A percentile compares a stretch with the other conserved stretches of the same genome.
phyloP scores from a whole-genome alignment of 495 filamentous ascomycete genomes.

The Sordaria brevicollis region DNA sequence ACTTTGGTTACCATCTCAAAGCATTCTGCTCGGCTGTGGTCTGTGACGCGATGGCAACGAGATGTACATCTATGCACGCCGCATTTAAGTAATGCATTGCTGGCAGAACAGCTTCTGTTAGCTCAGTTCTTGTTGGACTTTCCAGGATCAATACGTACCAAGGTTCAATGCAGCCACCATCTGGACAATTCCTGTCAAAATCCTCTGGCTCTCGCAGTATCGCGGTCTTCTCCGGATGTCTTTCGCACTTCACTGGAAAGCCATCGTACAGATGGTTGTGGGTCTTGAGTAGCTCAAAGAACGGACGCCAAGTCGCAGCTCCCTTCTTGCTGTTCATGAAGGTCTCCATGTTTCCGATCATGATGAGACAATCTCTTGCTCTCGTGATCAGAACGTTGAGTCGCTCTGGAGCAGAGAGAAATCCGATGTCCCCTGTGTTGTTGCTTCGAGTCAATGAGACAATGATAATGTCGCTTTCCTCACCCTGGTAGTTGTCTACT shows the following conservation, averaged over 20 bases:
- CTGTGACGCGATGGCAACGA: constrained; percentile 52
- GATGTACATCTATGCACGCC: constrained; percentile 49
- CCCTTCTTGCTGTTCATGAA: constrained; percentile 57
- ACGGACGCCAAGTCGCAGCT: constrained; percentile 41
- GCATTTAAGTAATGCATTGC: constrained; percentile 49
- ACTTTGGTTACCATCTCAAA: constrained; percentile 29
- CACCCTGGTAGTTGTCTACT: constrained; percentile 71
- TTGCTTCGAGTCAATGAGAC: constrained; percentile 61
- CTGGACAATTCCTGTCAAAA: constrained; percentile 51
- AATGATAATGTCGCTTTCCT: constrained; percentile 69
- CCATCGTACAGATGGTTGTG: constrained; percentile 55
- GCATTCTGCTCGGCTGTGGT: constrained; percentile 60
- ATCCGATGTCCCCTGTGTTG: constrained; percentile 53
- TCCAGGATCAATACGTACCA: constrained; percentile 40
- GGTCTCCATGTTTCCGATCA: constrained; percentile 63
- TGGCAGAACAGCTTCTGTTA: background rate
- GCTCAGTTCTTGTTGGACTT: background rate
- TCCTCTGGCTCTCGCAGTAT: constrained; percentile 38
- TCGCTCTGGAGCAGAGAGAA: constrained; percentile 59
- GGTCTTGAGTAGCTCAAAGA: constrained; percentile 48
- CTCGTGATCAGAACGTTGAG: constrained; percentile 66
- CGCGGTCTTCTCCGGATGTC: constrained; percentile 44
- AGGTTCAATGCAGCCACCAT: constrained; percentile 59
- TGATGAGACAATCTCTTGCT: constrained; percentile 54
- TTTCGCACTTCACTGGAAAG: constrained; percentile 57